These are phyloP conservation scores for Fraxinus baroniana DNA, from an alignment of 305 asterid genomes.

Conservation along the genomic window DNA sequence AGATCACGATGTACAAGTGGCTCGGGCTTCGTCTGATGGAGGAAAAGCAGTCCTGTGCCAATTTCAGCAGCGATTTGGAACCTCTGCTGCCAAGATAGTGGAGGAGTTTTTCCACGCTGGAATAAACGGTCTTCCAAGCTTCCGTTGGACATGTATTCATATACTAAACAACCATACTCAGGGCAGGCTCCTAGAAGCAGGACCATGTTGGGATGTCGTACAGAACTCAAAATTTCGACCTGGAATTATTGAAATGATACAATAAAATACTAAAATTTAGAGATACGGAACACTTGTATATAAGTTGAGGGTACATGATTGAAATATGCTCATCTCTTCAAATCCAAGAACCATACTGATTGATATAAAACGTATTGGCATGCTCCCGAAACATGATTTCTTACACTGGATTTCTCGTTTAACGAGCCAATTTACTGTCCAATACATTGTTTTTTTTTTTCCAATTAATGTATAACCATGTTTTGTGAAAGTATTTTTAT, in stretches of 20 bases:
- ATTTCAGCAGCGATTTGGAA: conserved; percentile 45
- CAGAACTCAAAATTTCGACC: conserved; percentile 49
- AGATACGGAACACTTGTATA: not conserved
- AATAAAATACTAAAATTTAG: not conserved
- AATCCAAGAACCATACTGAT: not conserved
- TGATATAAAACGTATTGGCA: not conserved
- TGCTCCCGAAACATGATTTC: not conserved
- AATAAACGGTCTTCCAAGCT: conserved; percentile 49
- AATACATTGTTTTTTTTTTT: not conserved
- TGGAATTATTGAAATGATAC: conserved; percentile 6
- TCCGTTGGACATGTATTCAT: conserved; percentile 48
- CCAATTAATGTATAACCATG: conserved; percentile 2
- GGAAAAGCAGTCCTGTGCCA: conserved; percentile 41
- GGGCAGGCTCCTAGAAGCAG: conserved; percentile 57
- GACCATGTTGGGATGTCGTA: conserved; percentile 56
- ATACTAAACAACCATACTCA: conserved; percentile 50
- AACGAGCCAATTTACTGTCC: not conserved
- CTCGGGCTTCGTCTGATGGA: conserved; percentile 54
- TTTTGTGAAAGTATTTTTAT: not conserved
- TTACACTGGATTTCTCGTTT: not conserved
- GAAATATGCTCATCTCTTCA: not conserved
- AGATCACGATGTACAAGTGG: conserved; percentile 54
- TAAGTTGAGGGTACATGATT: not conserved
- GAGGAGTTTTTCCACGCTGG: conserved; percentile 36
- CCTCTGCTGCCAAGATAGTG: conserved; percentile 47